phyloP scores from a whole-genome alignment of 176 grass and related monocot genomes.

The Aechmea fasciata region DNA sequence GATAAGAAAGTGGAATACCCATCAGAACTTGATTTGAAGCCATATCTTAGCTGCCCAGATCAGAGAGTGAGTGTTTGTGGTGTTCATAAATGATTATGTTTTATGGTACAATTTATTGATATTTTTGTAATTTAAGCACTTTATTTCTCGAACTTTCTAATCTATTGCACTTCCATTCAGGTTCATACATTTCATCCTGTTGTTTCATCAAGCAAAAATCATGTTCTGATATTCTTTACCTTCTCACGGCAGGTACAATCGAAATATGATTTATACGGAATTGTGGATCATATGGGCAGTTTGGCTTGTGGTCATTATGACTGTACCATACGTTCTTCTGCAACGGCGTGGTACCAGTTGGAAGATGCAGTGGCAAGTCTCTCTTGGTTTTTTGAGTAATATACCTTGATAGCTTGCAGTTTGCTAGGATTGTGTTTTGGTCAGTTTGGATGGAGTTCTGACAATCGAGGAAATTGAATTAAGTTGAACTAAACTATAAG shows the following conservation, averaged over 20 bases:
- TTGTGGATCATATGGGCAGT: slow-evolving; percentile 66
- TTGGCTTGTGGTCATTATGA: slow-evolving; percentile 70
- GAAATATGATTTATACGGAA: slow-evolving; percentile 79
- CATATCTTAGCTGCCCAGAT: slow-evolving; percentile 36
- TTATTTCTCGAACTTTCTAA: too few species aligned
- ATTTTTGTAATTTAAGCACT: too few species aligned
- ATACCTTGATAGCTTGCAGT: not conserved
- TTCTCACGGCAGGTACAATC: slow-evolving; percentile 36
- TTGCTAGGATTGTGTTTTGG: too few species aligned
- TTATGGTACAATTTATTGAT: not conserved
- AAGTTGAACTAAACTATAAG: too few species aligned
- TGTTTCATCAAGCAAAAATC: not conserved
- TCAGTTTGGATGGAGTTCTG: not conserved
- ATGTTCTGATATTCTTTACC: slow-evolving; percentile 1
- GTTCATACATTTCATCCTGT: too few species aligned
- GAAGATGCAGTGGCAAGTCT: slow-evolving; percentile 61
- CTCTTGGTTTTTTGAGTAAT: not conserved
- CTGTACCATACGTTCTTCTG: slow-evolving; percentile 66
- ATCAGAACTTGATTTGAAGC: slow-evolving; percentile 59
- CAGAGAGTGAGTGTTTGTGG: slow-evolving; percentile 22
- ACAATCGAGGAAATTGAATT: not conserved
- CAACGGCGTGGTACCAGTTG: slow-evolving; percentile 52
- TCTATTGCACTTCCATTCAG: too few species aligned
- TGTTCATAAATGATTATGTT: slow-evolving; percentile 10
- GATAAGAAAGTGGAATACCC: slow-evolving; percentile 61